A percentile compares a stretch with the other conserved stretches of the same genome.
These are phyloP conservation scores for Blechomonas ayalai DNA, from an alignment of 208 protist species.

Conservation along the genomic window DNA sequence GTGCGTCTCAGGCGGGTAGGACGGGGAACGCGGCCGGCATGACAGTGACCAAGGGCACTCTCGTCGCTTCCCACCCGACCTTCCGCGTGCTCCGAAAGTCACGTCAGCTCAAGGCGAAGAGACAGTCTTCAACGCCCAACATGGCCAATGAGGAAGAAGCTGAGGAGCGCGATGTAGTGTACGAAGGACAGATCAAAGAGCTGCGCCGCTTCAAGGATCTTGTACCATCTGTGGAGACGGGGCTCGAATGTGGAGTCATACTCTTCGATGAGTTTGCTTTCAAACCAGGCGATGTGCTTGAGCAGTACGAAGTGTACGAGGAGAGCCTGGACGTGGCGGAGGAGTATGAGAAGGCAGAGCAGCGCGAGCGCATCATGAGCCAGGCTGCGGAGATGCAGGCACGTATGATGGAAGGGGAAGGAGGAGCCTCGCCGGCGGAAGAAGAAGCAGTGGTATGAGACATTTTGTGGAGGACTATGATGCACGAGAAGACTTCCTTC, in stretches of 20 bases:
- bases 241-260: constrained; percentile 86
- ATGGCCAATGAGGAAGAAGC: constrained; percentile 4
- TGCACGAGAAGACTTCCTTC: no score
- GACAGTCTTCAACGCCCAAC: neutral
- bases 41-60: constrained; percentile 68
- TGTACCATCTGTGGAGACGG: constrained; percentile 74
- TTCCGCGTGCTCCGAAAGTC: constrained; percentile 66
- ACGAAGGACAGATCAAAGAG: constrained; percentile 83
- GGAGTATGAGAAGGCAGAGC: constrained; percentile 64
- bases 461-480: no score
- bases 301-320: constrained; percentile 72
- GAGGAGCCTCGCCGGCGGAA: no score
- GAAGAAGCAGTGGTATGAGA: no score
- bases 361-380: constrained; percentile 54
- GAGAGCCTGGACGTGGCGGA: constrained; percentile 73
- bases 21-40: constrained; percentile 80
- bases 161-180: constrained; percentile 43
- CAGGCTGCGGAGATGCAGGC: constrained; percentile 48
- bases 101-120: constrained; percentile 9
- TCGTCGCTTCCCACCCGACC: constrained; percentile 48
- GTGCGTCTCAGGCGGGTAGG: constrained; percentile 74
- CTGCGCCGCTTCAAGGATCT: constrained; percentile 86
- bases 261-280: constrained; percentile 86
- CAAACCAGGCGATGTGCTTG: constrained; percentile 58
- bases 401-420: constrained; percentile 2